These are phyloP conservation scores for Mucor circinelloides DNA, from an alignment of 371 early-diverging fungal species.

Conservation along the genomic window DNA sequence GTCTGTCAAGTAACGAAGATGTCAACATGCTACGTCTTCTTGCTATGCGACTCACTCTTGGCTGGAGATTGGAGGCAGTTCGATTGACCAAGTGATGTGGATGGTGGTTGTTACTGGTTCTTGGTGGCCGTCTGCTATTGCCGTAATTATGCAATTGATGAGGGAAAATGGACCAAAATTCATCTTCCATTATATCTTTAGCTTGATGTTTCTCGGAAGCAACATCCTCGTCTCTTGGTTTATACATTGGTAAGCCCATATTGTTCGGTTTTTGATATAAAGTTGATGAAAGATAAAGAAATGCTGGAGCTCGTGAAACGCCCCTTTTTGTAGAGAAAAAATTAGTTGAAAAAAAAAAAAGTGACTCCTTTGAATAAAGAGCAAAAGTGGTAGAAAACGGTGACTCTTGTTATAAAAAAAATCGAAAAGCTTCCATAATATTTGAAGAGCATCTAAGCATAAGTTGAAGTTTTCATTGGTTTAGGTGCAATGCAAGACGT, in stretches of 20 bases:
- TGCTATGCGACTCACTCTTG: conserved; percentile 7
- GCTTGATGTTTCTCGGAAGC: not conserved
- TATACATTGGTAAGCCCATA: not conserved
- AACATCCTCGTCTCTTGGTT: not conserved
- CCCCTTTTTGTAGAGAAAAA: not conserved
- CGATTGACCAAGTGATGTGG: not conserved
- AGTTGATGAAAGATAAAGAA: not conserved
- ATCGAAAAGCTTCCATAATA: not conserved
- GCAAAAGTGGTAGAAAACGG: not conserved
- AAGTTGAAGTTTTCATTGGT: not conserved
- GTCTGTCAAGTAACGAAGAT: conserved; percentile 19
- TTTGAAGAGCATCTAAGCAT: not conserved
- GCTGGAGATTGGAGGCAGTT: not conserved
- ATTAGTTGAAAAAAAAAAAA: not conserved
- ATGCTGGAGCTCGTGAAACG: not conserved
- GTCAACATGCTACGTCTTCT: conserved; percentile 20
- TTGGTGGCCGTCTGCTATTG: not conserved
- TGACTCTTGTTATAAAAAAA: not conserved
- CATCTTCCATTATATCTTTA: conserved; percentile 4
- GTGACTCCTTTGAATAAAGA: not conserved
- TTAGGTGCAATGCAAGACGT: no score
- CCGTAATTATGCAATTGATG: conserved; percentile 2
- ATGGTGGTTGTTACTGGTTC: not conserved
- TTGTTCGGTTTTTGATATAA: not conserved
- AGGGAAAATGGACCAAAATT: conserved; percentile 1